These are phyloP conservation scores for Grosmannia huntii DNA, from an alignment of 2,329 filamentous ascomycete species.

Conservation along the genomic window DNA sequence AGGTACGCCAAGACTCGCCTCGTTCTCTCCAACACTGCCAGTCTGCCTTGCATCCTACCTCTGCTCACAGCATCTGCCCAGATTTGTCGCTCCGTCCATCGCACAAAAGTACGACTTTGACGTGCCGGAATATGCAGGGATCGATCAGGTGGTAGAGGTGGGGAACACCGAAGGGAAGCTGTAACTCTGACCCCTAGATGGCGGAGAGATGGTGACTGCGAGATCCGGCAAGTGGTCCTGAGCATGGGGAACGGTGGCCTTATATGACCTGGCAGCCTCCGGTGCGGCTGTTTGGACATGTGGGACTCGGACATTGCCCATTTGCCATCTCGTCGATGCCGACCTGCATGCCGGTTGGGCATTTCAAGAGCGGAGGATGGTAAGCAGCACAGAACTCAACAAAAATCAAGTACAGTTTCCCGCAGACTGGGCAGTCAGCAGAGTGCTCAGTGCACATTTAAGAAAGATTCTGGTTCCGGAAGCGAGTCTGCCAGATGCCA, in stretches of 20 bases:
- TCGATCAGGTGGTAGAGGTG: conserved; percentile 84
- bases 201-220: too few species aligned
- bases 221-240: neutral
- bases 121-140: conserved; percentile 67
- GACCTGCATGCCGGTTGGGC: conserved; percentile 30
- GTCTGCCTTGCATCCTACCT: too few species aligned
- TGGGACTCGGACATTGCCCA: conserved; percentile 43
- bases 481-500: neutral
- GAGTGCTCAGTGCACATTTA: conserved; percentile 50
- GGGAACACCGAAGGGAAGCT: conserved; percentile 36
- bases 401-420: conserved; percentile 45
- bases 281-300: conserved; percentile 44
- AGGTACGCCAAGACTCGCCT: conserved; percentile 35
- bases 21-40: neutral
- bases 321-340: conserved; percentile 34
- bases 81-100: conserved; percentile 67
- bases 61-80: conserved; percentile 17
- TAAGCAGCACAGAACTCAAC: conserved; percentile 42
- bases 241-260: conserved; percentile 9
- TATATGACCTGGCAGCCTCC: conserved; percentile 44
- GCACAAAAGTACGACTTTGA: conserved; percentile 79
- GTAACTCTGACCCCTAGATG: conserved; percentile 19
- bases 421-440: conserved; percentile 44
- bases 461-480: neutral
- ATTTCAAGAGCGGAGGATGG: conserved; percentile 34